Percentiles rank a stretch among this genome's conserved stretches.
These are phyloP conservation scores for Zelopaecilomyces penicillatus DNA, from an alignment of 2,329 filamentous ascomycete genomes.

Conservation along the genomic window DNA sequence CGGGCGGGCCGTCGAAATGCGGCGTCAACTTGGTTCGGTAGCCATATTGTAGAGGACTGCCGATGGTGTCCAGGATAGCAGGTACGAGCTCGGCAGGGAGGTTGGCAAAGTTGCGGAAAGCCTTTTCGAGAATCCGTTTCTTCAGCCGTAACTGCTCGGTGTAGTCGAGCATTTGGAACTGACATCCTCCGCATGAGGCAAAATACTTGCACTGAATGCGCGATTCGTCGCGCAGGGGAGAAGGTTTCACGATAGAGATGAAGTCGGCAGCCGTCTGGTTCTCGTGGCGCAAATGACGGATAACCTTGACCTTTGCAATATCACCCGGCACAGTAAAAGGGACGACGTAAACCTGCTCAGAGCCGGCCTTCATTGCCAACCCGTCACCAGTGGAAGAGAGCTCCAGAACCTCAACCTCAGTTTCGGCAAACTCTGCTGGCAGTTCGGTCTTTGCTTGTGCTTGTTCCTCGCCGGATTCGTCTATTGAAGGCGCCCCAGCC, in stretches of 20 bases:
- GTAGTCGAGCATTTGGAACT: conserved; percentile 96
- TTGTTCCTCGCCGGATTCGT: conserved; percentile 17
- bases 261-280: conserved; percentile 76
- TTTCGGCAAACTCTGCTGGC: conserved; percentile 62
- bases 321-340: conserved; percentile 87
- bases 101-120: conserved; percentile 84
- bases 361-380: conserved; percentile 62
- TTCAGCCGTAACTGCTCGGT: conserved; percentile 78
- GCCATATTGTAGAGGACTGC: conserved; percentile 81
- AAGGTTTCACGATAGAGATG: conserved; percentile 65
- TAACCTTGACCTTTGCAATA: conserved; percentile 66
- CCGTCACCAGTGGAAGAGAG: conserved; percentile 91
- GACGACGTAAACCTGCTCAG: conserved; percentile 66
- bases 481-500: conserved; percentile 16
- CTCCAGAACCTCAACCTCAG: conserved; percentile 72
- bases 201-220: conserved; percentile 83
- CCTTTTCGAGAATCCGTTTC: conserved; percentile 77
- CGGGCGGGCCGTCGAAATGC: conserved; percentile 77
- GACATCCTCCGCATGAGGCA: conserved; percentile 77
- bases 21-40: conserved; percentile 97
- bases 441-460: conserved; percentile 25
- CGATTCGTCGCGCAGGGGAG: conserved; percentile 65
- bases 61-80: conserved; percentile 72
- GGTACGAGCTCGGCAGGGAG: conserved; percentile 70
- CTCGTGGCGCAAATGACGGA: conserved; percentile 57